phyloP scores from a whole-genome alignment of 495 filamentous ascomycete species.

The Corynascus novoguineensis region DNA sequence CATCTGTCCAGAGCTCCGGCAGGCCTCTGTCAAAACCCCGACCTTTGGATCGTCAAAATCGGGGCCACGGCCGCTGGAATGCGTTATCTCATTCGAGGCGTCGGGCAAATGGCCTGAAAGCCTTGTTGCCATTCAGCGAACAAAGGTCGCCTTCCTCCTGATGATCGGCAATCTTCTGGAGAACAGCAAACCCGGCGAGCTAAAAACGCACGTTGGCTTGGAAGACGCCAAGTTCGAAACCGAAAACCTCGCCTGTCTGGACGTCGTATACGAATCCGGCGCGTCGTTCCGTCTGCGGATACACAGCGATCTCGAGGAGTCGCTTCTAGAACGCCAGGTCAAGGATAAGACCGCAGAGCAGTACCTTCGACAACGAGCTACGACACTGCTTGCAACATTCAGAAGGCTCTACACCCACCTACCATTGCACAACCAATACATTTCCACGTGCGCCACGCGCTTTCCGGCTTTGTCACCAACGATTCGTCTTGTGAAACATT shows the following conservation, averaged over 20 bases:
- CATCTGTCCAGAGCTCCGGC: conserved; percentile 65
- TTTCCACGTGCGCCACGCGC: conserved; percentile 72
- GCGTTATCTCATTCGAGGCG: conserved; percentile 85
- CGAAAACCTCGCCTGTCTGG: conserved; percentile 77
- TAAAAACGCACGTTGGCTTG: conserved; percentile 64
- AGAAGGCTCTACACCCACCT: conserved; percentile 63
- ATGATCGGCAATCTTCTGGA: conserved; percentile 71
- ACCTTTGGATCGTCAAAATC: conserved; percentile 36
- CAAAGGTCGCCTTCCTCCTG: conserved; percentile 85
- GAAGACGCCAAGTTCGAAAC: conserved; percentile 64
- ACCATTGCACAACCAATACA: conserved; percentile 73
- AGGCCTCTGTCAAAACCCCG: conserved; percentile 56
- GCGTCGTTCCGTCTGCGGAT: conserved; percentile 63
- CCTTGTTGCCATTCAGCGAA: conserved; percentile 80
- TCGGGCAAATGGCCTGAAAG: conserved; percentile 93
- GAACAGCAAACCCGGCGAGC: conserved; percentile 39
- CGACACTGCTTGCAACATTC: conserved; percentile 61
- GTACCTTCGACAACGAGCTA: conserved; percentile 58
- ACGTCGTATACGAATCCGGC: conserved; percentile 66
- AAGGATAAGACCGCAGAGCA: conserved; percentile 64
- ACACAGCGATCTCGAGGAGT: conserved; percentile 78
- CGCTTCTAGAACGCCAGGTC: conserved; percentile 67
- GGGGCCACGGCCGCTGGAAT: conserved; percentile 44
- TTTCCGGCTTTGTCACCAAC: conserved; percentile 76
- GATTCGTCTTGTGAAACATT: conserved; percentile 82